Percentiles rank a stretch among this genome's conserved stretches.
Conservation (phyloP, 2,329 filamentous ascomycete genomes). For the Penicillium decumbens region DNA sequence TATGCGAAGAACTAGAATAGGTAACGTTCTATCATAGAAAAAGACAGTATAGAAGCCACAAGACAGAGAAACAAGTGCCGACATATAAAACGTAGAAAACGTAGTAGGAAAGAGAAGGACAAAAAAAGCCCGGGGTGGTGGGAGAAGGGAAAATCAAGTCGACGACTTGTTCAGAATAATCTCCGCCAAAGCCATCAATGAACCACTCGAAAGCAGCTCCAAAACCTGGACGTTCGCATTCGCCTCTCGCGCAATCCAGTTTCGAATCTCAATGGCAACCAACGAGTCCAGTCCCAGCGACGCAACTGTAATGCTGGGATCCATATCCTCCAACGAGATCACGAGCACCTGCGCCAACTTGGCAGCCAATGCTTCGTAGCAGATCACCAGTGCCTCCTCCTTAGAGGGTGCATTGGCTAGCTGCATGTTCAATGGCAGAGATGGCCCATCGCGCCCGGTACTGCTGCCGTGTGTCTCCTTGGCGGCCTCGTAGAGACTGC, state of each 20-base stretch:
- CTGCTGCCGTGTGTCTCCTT: conserved; percentile 22
- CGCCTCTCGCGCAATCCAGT: conserved; percentile 25
- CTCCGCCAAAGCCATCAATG: conserved; percentile 22
- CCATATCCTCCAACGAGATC: conserved; percentile 49
- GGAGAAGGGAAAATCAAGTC: conserved; percentile 3
- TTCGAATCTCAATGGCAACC: conserved; percentile 24
- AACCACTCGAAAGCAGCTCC: conserved; percentile 26
- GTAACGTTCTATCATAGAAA: no score
- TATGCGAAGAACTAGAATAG: no score
- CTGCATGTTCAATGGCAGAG: conserved; percentile 46
- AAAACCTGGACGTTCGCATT: conserved; percentile 31
- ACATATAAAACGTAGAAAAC: not conserved
- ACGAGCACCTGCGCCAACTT: conserved; percentile 50
- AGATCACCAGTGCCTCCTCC: conserved; percentile 46
- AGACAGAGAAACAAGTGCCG: no score
- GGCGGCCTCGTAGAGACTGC: conserved; percentile 44
- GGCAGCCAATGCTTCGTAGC: conserved; percentile 45
- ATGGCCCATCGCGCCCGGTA: conserved; percentile 8
- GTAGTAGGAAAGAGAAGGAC: not conserved
- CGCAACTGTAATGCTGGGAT: conserved; percentile 28
- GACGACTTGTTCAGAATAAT: conserved; percentile 25
- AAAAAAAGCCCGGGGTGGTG: not conserved
- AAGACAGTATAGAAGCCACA: no score
- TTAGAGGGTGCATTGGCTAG: conserved; percentile 41
- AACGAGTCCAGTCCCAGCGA: conserved; percentile 23